A percentile compares a stretch with the other conserved stretches of the same genome.
Evolutionary conservation across 2,329 filamentous ascomycete genomes (phyloP).

Genomic region (Colletotrichum sp.): DNA sequence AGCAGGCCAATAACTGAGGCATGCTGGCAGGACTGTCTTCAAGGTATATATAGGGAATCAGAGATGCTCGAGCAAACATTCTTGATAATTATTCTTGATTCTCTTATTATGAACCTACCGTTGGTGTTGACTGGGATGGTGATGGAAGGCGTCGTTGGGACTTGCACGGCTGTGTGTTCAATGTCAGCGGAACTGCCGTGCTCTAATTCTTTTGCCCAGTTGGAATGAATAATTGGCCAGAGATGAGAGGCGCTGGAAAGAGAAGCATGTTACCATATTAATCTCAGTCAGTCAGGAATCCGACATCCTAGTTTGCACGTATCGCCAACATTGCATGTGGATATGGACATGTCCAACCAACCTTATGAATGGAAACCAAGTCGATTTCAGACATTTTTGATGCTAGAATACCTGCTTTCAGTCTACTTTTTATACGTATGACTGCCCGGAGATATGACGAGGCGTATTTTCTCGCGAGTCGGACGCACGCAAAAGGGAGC

Average conservation of each 20-base stretch:
- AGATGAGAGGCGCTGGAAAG: background rate
- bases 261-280: background rate
- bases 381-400: background rate
- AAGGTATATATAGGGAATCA: background rate
- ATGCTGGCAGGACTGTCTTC: background rate
- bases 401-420: background rate
- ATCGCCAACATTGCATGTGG: background rate
- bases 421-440: background rate
- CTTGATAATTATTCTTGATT: background rate
- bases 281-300: background rate
- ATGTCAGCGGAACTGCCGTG: background rate
- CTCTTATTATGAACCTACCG: background rate
- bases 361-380: background rate
- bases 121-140: background rate
- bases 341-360: background rate
- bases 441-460: background rate
- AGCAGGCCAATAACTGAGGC: background rate
- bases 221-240: background rate
- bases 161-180: background rate
- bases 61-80: background rate
- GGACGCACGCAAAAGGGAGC: background rate
- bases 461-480: background rate
- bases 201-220: background rate
- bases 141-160: background rate
- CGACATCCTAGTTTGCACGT: background rate